Evolutionary conservation across 208 protist species (phyloP), one percentile per base, ranked within the genome.

Genomic region (Cochliopodium minus): DNA sequence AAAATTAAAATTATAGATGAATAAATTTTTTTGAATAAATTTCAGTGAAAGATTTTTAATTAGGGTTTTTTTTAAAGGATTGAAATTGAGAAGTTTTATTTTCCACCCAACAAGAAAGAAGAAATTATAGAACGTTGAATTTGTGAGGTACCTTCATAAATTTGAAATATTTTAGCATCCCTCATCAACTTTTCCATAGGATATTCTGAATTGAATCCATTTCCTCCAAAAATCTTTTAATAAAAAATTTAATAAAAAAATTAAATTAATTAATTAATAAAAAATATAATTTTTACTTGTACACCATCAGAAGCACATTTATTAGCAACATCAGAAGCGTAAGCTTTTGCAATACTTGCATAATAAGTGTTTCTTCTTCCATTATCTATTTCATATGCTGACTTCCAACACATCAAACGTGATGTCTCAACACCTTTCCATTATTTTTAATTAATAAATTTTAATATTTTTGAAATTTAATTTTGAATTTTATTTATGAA

Each of bases 171-270:
- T 76, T 87, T 88, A 25, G 67, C 71, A 51, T 90, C 84, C 26
- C 82, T 72, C 66, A 86, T 85, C 10, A 90, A 74, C 67, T 90
- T 90, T 67, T 90, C 83, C 25, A 90, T 79, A 23, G 83, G 83
- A 67, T 87, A 90, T 13, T 79, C 79, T n/a, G 83, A 80, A 69
- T 83, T 89, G 71, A 81, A 88, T 39, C 83, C 83, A 57, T 85
- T 86, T 46, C 80, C 83, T 22, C 83, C 80, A 28, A 86, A 85
- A 72, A 88, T 85, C 74, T 86, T n/a, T n/a, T n/a, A n/a, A n/a
- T n/a, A n/a, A n/a, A n/a, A n/a, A n/a, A n/a, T n/a, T n/a, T n/a
- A n/a, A n/a, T n/a, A n/a, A n/a, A n/a, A n/a, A n/a, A n/a, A n/a
- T n/a, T n/a, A n/a, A n/a, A n/a, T n/a, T n/a, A n/a, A n/a, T n/a